Evolutionary conservation across 352 stramenopile genomes (phyloP), one percentile per base, ranked within the genome.

Genomic region (Phytophthora cryptogea): DNA sequence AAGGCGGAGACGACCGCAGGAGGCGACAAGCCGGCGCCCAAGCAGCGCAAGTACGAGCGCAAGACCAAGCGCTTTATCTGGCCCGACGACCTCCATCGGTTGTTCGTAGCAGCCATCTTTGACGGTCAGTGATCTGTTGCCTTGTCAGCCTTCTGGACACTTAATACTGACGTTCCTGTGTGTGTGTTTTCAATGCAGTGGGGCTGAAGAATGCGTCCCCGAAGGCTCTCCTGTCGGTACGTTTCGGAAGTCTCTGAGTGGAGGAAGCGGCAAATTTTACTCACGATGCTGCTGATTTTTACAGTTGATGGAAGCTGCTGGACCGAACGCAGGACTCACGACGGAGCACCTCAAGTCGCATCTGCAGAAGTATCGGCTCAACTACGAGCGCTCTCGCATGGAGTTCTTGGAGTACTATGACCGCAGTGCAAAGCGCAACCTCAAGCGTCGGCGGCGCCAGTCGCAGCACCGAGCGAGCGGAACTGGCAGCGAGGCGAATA

Each of bases 401-500:
- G 83, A 95, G 66, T 95, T 95, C 53, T 78, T 95, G 31, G 82
- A 90, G 60, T 92, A 86, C 53, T 94, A 90, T 60, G 83, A 95
- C 57, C 78, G 88, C 41, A 94, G 81, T 46, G 71, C 80, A 10
- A 82, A 83, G 52, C 75, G 76, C 36, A 83, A 83, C 59, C 63
- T 82, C 33, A 86, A 87, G 50, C 68, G 82, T 0, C 71, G 76
- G 5, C 72, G 79, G 16, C 71, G 68, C 31, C 69, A 74, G 53
- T 59, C 63, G 30, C 71, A 70, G 23, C 69, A 83, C 3, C 68
- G 63, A 55, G 11, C 47, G 5, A 59, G 43, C 14, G 59, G 55
- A 5, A 46, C 36, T 47, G 48, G 57, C 1, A 74, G 63, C 27
- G 79, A 91, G 48, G 66, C 67, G 48, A 86, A 86, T 60, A 85